A percentile compares a stretch with the other conserved stretches of the same genome.
phyloP scores from a whole-genome alignment of 2,329 filamentous ascomycete genomes.

The Penicillium verrucosum region DNA sequence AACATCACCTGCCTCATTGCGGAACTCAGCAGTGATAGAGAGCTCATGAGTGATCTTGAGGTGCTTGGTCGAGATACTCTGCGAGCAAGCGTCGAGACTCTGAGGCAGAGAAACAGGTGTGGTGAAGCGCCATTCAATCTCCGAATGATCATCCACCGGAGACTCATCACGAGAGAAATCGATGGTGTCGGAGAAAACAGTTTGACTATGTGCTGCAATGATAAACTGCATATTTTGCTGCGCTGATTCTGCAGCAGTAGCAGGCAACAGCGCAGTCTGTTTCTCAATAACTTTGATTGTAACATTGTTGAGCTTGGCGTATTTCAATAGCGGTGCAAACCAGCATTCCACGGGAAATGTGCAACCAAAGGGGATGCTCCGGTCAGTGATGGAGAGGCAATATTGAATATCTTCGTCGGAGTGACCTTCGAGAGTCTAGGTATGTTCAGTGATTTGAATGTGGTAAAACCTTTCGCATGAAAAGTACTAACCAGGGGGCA shows the following conservation, averaged over 20 bases:
- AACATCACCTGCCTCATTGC: background rate
- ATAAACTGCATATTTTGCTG: constrained; percentile 12
- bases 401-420: constrained; percentile 16
- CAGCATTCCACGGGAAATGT: constrained; percentile 20
- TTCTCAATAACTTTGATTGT: constrained; percentile 15
- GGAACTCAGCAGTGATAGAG: background rate
- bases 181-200: constrained; percentile 2
- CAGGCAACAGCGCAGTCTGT: constrained; percentile 14
- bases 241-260: constrained; percentile 18
- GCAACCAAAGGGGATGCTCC: constrained; percentile 19
- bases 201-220: constrained; percentile 7
- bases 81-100: background rate
- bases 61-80: background rate
- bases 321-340: constrained; percentile 16
- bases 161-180: background rate
- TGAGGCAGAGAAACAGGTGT: background rate
- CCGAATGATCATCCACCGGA: background rate
- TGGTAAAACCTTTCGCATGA: rapidly evolving
- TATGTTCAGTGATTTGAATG: background rate
- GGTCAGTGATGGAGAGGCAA: constrained; percentile 16
- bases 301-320: constrained; percentile 5
- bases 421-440: constrained; percentile 12
- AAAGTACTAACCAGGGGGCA: constrained; percentile 4
- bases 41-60: constrained; percentile 6
- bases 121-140: constrained; percentile 6